Base-by-base conservation (phyloP, 352 stramenopile species). In the Pythium insidiosum region DNA sequence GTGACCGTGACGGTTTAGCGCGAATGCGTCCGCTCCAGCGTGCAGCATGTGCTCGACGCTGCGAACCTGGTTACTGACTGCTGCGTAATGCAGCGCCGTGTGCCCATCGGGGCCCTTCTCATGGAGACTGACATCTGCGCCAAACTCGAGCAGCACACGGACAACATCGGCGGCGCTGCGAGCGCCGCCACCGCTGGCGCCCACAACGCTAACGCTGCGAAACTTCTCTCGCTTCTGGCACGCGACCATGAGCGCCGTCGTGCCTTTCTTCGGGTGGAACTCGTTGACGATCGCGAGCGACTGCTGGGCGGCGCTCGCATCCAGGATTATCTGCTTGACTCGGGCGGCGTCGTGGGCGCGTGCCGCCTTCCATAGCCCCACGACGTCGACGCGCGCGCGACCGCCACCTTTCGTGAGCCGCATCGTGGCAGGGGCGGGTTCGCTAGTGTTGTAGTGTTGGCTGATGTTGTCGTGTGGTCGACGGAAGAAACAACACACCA, bases 171-270 rank as follows among this genome's bases (percentile, higher is more conserved):
- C 54, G 38, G 29, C 51, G 25, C 40, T 53, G 38, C 37, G 9
- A 15, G 28, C 9, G 28, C 9, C 15, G 9, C 15, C 15, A 15
- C 28, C 28, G 28, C 15, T 9, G 28, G 9, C 9, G 28, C 9
- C 9, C n/a, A n/a, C 15, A 15, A 9, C 28, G 28, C 15, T 9
- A 15, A 13, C 9, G 28, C 9, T 9, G 28, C 28, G 28, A 15
- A 13, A 39, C 38, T 50, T 58, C 38, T 77, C 66, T 13, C 66
- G 47, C 36, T 71, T 73, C 37, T 66, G 63, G 25, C 50, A 66
- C 21, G 78, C 75, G n/a, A 61, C 53, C 79, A 91, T 91, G 36
- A 91, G 58, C 34, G 76, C 60, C 29, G 79, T 85, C 31, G 66
- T 76, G 48, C 68, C 61, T 11, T 79, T 69, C 6, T 47, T 52